Evolutionary conservation across 139 green algal species (phyloP).

Genomic region (Micromonas pusilla): DNA sequence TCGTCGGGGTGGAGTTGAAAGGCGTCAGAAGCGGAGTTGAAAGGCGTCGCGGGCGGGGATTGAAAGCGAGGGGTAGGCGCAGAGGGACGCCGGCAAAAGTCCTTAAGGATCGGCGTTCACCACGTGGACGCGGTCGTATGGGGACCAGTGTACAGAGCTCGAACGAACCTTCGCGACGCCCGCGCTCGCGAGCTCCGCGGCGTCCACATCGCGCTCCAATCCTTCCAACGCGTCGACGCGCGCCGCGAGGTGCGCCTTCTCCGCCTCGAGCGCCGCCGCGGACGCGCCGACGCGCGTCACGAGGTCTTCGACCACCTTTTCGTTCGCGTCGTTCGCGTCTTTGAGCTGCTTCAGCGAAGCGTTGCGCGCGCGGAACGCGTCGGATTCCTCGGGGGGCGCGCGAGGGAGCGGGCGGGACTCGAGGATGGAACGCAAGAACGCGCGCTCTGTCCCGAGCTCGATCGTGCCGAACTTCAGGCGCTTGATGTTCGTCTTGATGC

Average conservation of each 20-base stretch:
- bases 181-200: neutral
- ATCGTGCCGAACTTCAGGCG: conserved; percentile 21
- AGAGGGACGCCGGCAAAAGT: no score
- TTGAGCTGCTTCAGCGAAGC: neutral
- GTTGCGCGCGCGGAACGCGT: neutral
- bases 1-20: no score
- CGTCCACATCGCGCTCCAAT: conserved; percentile 1
- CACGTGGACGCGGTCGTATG: no score
- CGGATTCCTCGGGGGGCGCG: neutral
- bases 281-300: neutral
- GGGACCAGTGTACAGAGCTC: no score
- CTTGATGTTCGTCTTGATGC: conserved; percentile 13
- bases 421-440: conserved; percentile 5
- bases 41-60: no score
- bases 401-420: neutral
- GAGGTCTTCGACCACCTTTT: neutral
- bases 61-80: no score
- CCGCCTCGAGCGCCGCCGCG: neutral
- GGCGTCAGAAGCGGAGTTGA: no score
- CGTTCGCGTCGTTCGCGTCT: neutral
- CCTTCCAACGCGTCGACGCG: conserved; percentile 3
- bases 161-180: neutral
- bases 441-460: conserved; percentile 19
- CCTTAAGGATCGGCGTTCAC: no score
- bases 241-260: neutral